These are phyloP conservation scores for Coemansia sp. DNA, from an alignment of 192 early-diverging fungal species.

Conservation along the genomic window DNA sequence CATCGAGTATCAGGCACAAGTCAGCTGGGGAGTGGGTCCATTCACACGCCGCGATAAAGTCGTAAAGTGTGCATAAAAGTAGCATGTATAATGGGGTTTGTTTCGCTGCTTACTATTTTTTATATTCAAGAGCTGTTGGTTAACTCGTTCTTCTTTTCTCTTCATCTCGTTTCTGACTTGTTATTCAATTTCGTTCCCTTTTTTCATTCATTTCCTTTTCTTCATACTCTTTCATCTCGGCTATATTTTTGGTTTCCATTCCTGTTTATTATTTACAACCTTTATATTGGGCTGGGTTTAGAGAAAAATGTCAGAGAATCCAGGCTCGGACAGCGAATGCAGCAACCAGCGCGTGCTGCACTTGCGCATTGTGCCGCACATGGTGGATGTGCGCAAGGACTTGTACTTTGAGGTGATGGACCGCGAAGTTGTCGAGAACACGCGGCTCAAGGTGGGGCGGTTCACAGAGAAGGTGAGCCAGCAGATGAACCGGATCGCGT, in stretches of 20 bases:
- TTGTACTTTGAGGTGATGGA: constrained; percentile 66
- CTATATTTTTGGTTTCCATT: too few relatives aligned
- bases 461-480: constrained; percentile 67
- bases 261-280: too few relatives aligned
- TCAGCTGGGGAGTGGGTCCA: neutral
- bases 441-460: constrained; percentile 68
- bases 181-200: constrained; percentile 8
- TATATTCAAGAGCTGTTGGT: neutral
- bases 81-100: neutral
- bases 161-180: constrained; percentile 6
- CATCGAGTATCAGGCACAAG: neutral
- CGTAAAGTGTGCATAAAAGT: neutral
- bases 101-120: constrained; percentile 8
- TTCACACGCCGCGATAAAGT: neutral
- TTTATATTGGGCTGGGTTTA: neutral
- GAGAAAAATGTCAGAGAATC: neutral
- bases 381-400: constrained; percentile 54
- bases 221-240: neutral
- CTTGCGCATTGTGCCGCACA: constrained; percentile 59
- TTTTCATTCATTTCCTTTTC: constrained; percentile 3
- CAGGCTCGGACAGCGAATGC: neutral
- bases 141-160: neutral
- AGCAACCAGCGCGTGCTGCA: constrained; percentile 38
- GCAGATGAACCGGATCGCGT: constrained; percentile 70
- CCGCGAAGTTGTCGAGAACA: constrained; percentile 61